Conservation (phyloP, 192 early-diverging fungal genomes). For the Gonapodya sp. region DNA sequence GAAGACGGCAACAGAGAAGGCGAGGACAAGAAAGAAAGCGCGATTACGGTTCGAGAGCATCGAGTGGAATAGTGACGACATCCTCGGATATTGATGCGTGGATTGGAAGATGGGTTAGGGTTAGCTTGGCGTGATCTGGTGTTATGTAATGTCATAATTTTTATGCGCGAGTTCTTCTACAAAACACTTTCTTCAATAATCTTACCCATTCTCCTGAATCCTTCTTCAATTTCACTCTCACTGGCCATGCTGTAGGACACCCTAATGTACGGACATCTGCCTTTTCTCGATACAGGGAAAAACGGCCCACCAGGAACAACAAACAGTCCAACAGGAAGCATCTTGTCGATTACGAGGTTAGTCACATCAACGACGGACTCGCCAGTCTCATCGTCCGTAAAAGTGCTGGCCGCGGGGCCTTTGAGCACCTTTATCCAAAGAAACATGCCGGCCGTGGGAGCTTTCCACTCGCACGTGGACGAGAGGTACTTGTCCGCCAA, state of each 20-base stretch:
- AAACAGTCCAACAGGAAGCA: slow-evolving; percentile 35
- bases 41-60: too few relatives aligned
- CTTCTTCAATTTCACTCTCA: slow-evolving; percentile 48
- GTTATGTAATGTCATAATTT: too few relatives aligned
- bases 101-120: too few relatives aligned
- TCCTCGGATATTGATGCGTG: too few relatives aligned
- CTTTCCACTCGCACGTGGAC: slow-evolving; percentile 36
- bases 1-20: too few relatives aligned
- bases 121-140: too few relatives aligned
- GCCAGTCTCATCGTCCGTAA: slow-evolving; percentile 23
- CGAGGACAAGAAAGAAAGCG: too few relatives aligned
- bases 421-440: slow-evolving; percentile 60
- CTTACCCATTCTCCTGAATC: slow-evolving; percentile 45
- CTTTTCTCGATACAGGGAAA: slow-evolving; percentile 8
- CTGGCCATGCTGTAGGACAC: slow-evolving; percentile 60
- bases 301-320: slow-evolving; percentile 2
- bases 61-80: too few relatives aligned
- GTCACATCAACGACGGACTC: neutral
- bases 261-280: slow-evolving; percentile 46
- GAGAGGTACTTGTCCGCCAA: slow-evolving; percentile 51
- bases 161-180: too few relatives aligned
- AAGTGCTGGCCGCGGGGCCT: neutral
- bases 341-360: slow-evolving; percentile 36
- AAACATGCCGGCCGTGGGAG: slow-evolving; percentile 75
- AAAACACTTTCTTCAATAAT: slow-evolving; percentile 21